phyloP scores from a whole-genome alignment of 1,284 basidiomycete species.

The Ganoderma sp. region DNA sequence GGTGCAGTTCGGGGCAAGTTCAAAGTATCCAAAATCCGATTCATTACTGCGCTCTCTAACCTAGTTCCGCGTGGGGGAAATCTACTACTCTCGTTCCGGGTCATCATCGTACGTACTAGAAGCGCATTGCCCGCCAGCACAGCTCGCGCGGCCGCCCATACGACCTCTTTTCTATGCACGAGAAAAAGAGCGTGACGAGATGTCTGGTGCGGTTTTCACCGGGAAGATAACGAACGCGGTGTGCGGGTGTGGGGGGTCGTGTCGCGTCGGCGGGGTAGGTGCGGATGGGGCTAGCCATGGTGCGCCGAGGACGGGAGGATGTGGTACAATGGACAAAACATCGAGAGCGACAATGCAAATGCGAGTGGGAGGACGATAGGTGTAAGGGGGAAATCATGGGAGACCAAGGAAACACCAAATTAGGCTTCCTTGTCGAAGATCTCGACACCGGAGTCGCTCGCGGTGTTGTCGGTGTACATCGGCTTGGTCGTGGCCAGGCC shows the following conservation, averaged over 20 bases:
- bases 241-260: neutral
- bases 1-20: neutral
- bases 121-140: constrained; percentile 14
- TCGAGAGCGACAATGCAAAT: constrained; percentile 6
- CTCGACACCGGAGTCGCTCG: constrained; percentile 89
- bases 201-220: neutral
- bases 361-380: neutral
- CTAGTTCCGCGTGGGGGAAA: constrained; percentile 18
- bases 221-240: neutral
- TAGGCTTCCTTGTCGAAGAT: constrained; percentile 51
- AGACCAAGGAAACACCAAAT: constrained; percentile 10
- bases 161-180: neutral
- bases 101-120: constrained; percentile 10
- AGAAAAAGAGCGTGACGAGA: constrained; percentile 3
- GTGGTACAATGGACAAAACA: constrained; percentile 3
- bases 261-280: neutral
- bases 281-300: neutral
- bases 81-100: constrained; percentile 19
- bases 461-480: constrained; percentile 62
- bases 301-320: neutral
- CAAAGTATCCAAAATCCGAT: constrained; percentile 11
- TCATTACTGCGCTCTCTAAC: constrained; percentile 31
- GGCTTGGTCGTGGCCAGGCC: constrained; percentile 80
- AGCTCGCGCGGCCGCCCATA: constrained; percentile 3
- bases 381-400: neutral